These are phyloP conservation scores for Salvia miltiorrhiza DNA, from an alignment of 257 asterid species.

Conservation along the genomic window DNA sequence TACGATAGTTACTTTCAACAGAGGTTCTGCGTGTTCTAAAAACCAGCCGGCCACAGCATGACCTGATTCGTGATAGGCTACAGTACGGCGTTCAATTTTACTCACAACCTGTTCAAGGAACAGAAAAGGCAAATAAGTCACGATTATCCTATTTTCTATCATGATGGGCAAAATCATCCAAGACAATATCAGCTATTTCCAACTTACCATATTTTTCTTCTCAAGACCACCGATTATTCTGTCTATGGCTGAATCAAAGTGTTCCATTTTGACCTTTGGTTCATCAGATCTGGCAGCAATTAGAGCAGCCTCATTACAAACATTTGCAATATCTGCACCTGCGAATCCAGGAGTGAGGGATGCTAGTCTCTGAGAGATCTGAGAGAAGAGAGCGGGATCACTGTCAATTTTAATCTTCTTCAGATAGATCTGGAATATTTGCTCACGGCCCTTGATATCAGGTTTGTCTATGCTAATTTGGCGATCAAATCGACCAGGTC, in stretches of 20 bases:
- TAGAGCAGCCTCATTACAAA: constrained; percentile 91
- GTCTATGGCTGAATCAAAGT: constrained; percentile 87
- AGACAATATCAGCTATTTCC: background rate
- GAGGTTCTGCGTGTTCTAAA: constrained; percentile 83
- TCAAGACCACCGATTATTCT: constrained; percentile 89
- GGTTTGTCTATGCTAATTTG: constrained; percentile 85
- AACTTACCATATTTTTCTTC: constrained; percentile 78
- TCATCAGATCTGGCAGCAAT: constrained; percentile 81
- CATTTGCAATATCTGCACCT: constrained; percentile 95
- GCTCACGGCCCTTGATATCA: constrained; percentile 89
- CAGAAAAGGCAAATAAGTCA: background rate
- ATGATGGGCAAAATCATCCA: background rate
- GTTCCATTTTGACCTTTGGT: constrained; percentile 55
- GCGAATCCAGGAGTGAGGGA: constrained; percentile 97
- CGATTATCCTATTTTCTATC: background rate
- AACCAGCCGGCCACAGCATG: constrained; percentile 97
- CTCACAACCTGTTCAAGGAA: constrained; percentile 66
- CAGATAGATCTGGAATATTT: constrained; percentile 73
- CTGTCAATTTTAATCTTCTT: constrained; percentile 78
- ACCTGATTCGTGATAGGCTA: constrained; percentile 94
- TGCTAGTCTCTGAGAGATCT: constrained; percentile 83
- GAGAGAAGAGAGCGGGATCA: constrained; percentile 65
- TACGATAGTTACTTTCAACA: constrained; percentile 85
- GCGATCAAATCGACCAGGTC: constrained; percentile 94
- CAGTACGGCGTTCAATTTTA: constrained; percentile 82